Evolutionary conservation across 169 alveolate genomes (phyloP).

Genomic region (Babesia divergens): DNA sequence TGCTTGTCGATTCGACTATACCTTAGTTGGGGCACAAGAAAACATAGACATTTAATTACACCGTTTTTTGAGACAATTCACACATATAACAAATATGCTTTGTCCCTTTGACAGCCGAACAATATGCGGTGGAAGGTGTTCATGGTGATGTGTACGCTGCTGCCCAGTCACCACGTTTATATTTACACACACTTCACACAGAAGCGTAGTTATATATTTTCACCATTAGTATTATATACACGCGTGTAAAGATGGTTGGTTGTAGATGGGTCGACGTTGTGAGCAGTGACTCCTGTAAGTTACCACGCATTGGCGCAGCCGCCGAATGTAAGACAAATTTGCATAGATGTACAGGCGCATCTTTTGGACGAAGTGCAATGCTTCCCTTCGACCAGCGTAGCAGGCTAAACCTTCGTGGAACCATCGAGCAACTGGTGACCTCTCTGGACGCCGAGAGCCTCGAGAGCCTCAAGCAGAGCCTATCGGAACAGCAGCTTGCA

Average conservation of each 20-base stretch:
- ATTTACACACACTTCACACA: not conserved
- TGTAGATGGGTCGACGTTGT: conserved; percentile 79
- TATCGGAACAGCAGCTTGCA: not conserved
- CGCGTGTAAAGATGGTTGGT: conserved; percentile 43
- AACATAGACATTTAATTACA: too few relatives aligned
- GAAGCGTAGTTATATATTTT: not conserved
- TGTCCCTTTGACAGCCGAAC: not conserved
- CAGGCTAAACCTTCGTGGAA: not conserved
- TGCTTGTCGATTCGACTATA: too few relatives aligned
- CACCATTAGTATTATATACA: not conserved
- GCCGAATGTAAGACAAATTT: too few relatives aligned
- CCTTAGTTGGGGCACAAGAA: too few relatives aligned
- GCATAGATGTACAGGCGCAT: conserved; percentile 36
- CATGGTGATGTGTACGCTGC: not conserved
- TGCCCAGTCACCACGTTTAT: not conserved
- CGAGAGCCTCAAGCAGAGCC: not conserved
- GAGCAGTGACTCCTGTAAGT: conserved; percentile 77
- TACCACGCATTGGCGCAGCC: not conserved
- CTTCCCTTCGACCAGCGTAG: conserved; percentile 19
- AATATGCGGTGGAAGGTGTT: not conserved
- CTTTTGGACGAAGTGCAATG: conserved; percentile 61
- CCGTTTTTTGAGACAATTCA: too few relatives aligned
- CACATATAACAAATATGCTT: too few relatives aligned
- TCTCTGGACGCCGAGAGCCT: conserved; percentile 1
- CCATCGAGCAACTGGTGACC: not conserved